phyloP scores from a whole-genome alignment of 331 rosid species.

The Malus hybrid region DNA sequence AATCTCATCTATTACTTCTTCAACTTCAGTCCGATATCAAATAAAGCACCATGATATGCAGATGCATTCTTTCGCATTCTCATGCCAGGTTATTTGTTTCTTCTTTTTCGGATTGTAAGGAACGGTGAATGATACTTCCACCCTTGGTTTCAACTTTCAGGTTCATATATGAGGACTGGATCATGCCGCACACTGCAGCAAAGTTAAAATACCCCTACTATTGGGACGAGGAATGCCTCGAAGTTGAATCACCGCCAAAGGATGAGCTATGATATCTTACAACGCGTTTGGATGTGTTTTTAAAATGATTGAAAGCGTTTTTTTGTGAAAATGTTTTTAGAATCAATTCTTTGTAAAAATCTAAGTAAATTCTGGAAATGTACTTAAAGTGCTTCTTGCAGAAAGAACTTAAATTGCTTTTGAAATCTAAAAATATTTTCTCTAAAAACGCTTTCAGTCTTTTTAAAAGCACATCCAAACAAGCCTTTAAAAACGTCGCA shows the following conservation, averaged over 20 bases:
- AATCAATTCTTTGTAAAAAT: too few relatives aligned
- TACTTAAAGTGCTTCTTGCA: too few relatives aligned
- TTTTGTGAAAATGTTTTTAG: too few relatives aligned
- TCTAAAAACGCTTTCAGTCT: too few relatives aligned
- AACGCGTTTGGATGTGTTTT: too few relatives aligned
- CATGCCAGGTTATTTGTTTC: not conserved
- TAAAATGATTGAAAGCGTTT: too few relatives aligned
- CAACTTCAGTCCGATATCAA: not conserved
- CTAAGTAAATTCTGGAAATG: too few relatives aligned
- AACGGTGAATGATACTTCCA: not conserved
- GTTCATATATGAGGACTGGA: constrained; percentile 76
- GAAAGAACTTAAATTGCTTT: too few relatives aligned
- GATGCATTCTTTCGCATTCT: not conserved
- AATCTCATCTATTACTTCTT: not conserved
- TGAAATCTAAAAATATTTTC: too few relatives aligned
- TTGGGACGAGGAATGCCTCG: constrained; percentile 72
- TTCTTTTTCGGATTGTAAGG: not conserved
- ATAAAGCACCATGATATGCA: not conserved
- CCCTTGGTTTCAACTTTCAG: constrained; percentile 22
- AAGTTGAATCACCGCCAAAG: constrained; percentile 31
- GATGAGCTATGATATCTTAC: constrained; percentile 46
- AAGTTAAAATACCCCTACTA: constrained; percentile 61
- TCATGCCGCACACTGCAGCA: constrained; percentile 86
- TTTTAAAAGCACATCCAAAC: too few relatives aligned
- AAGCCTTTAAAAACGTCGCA: not conserved